Percentiles rank a stretch among this genome's conserved stretches.
These are phyloP conservation scores for Paxillus rubicundulus DNA, from an alignment of 768 basidiomycete species.

Conservation along the genomic window DNA sequence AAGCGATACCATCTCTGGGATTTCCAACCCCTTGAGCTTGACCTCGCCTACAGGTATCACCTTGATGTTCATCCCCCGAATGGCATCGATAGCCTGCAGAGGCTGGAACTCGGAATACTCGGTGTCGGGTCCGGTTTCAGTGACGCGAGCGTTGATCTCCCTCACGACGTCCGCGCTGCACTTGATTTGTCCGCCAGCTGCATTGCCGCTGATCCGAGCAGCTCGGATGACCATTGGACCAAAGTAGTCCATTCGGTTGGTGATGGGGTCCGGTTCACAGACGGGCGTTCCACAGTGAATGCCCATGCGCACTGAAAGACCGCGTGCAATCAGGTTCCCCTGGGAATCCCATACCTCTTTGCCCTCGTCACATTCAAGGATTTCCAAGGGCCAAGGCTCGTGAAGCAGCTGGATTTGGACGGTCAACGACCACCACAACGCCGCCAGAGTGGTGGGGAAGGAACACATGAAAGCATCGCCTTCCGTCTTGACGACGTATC, in stretches of 20 bases:
- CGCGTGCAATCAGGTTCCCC: constrained; percentile 73
- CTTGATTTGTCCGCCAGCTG: constrained; percentile 92
- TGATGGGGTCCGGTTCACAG: constrained; percentile 89
- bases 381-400: constrained; percentile 89
- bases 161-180: constrained; percentile 84
- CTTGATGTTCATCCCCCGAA: constrained; percentile 66
- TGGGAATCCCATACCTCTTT: constrained; percentile 67
- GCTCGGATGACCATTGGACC: constrained; percentile 95
- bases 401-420: constrained; percentile 82
- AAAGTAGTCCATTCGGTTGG: constrained; percentile 96
- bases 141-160: constrained; percentile 67
- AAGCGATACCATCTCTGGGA: constrained; percentile 82
- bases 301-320: constrained; percentile 95
- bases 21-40: constrained; percentile 92
- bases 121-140: constrained; percentile 54
- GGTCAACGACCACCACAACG: constrained; percentile 85
- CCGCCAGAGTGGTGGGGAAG: constrained; percentile 84
- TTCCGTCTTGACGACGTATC: constrained; percentile 99
- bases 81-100: constrained; percentile 64
- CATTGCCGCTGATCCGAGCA: constrained; percentile 76
- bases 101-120: constrained; percentile 60
- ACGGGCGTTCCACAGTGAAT: constrained; percentile 90
- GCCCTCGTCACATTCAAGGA: constrained; percentile 90
- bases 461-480: constrained; percentile 99
- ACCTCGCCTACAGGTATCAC: constrained; percentile 82